These are phyloP conservation scores for Scytalidium lignicola DNA, from an alignment of 2,329 filamentous ascomycete genomes.

Conservation along the genomic window DNA sequence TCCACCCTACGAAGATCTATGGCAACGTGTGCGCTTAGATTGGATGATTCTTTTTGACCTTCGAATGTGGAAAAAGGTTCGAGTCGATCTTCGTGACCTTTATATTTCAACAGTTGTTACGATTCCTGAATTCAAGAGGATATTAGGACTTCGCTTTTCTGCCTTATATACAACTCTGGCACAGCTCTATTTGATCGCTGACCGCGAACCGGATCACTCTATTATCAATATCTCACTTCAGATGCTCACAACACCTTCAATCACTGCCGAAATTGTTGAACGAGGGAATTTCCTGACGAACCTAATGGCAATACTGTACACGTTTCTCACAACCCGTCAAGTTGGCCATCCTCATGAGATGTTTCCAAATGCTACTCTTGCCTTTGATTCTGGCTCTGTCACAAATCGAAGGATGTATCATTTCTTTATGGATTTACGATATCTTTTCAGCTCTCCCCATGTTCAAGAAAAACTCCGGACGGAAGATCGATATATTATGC, in stretches of 20 bases:
- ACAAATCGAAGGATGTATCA: slow-evolving; percentile 96
- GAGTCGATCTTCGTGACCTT: slow-evolving; percentile 83
- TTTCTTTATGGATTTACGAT: slow-evolving; percentile 92
- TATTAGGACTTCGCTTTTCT: slow-evolving; percentile 88
- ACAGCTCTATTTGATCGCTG: slow-evolving; percentile 91
- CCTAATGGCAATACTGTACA: slow-evolving; percentile 93
- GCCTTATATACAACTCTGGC: slow-evolving; percentile 90
- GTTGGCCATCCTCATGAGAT: slow-evolving; percentile 92
- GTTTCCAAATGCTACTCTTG: slow-evolving; percentile 76
- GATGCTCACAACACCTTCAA: slow-evolving; percentile 93
- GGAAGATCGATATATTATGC: slow-evolving; percentile 82
- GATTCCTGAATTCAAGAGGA: slow-evolving; percentile 91
- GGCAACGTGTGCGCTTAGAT: slow-evolving; percentile 83
- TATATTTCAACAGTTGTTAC: slow-evolving; percentile 96
- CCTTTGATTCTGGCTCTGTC: slow-evolving; percentile 90
- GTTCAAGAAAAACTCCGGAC: slow-evolving; percentile 79
- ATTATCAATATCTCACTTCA: slow-evolving; percentile 97
- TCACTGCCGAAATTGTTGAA: slow-evolving; percentile 92
- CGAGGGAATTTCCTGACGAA: slow-evolving; percentile 94
- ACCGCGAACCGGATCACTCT: slow-evolving; percentile 93
- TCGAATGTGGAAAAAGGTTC: slow-evolving; percentile 92
- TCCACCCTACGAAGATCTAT: slow-evolving; percentile 78
- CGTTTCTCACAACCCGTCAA: slow-evolving; percentile 92
- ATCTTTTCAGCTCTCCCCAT: slow-evolving; percentile 81
- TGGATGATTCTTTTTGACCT: slow-evolving; percentile 94